These are phyloP conservation scores for Chloridella minuta DNA, from an alignment of 352 stramenopile genomes.

Conservation along the genomic window DNA sequence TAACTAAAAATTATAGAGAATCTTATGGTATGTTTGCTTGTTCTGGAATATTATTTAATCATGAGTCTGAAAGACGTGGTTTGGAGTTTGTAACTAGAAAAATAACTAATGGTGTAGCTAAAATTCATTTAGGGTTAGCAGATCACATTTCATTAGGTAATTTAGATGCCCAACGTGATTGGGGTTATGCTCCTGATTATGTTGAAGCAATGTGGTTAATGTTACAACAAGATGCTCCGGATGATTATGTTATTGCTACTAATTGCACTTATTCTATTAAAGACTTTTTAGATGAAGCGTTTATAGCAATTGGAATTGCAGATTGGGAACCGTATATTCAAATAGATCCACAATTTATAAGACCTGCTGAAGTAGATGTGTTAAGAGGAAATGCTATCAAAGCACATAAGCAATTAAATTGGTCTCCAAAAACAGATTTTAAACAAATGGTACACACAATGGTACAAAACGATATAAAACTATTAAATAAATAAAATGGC, in stretches of 20 bases:
- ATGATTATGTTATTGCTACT: constrained; percentile 38
- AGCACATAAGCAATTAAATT: constrained; percentile 49
- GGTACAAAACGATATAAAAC: constrained; percentile 59
- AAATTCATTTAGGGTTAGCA: constrained; percentile 53
- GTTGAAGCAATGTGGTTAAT: constrained; percentile 97
- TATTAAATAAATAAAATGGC: too few species aligned
- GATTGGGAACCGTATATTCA: constrained; percentile 49
- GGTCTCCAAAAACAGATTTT: constrained; percentile 59
- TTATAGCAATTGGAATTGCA: constrained; percentile 52
- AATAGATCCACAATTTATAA: constrained; percentile 80
- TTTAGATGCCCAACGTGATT: constrained; percentile 80
- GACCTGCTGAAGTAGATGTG: constrained; percentile 81
- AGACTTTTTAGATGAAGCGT: constrained; percentile 85
- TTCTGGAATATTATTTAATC: constrained; percentile 97
- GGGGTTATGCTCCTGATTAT: constrained; percentile 92
- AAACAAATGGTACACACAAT: constrained; percentile 69
- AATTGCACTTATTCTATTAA: constrained; percentile 78
- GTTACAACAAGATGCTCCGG: constrained; percentile 33
- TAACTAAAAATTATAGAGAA: constrained; percentile 91
- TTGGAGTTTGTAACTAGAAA: constrained; percentile 93
- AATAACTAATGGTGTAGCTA: constrained; percentile 67
- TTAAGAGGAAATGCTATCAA: constrained; percentile 66
- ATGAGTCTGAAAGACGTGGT: constrained; percentile 77
- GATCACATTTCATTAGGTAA: constrained; percentile 84
- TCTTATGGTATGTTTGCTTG: constrained; percentile 62